phyloP scores from a whole-genome alignment of 2,329 filamentous ascomycete species.

The Clonostachys chloroleuca region DNA sequence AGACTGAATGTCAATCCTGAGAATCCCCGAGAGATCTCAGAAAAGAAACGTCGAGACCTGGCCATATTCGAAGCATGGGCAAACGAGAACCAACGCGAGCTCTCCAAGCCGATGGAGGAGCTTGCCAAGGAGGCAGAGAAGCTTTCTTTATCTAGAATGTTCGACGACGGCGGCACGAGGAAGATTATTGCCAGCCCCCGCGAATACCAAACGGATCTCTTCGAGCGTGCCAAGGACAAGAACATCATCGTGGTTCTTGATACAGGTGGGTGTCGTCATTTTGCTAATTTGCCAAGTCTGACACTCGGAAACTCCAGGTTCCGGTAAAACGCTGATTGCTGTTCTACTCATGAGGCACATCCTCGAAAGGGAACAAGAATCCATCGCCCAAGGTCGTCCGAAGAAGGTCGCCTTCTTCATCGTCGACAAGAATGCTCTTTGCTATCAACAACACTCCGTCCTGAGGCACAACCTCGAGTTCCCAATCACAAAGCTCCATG shows the following conservation, averaged over 20 bases:
- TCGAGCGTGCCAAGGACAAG: slow-evolving; percentile 75
- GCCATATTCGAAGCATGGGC: slow-evolving; percentile 42
- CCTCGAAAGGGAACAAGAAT: slow-evolving; percentile 72
- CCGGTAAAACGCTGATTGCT: slow-evolving; percentile 95
- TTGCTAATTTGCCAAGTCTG: background rate
- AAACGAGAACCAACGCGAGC: slow-evolving; percentile 25
- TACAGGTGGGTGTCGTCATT: slow-evolving; percentile 52
- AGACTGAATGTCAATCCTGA: slow-evolving; percentile 18
- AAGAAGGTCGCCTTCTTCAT: slow-evolving; percentile 80
- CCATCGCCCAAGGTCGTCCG: slow-evolving; percentile 53
- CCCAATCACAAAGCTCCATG: slow-evolving; percentile 69
- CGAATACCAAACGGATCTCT: slow-evolving; percentile 90
- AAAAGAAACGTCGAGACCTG: slow-evolving; percentile 44
- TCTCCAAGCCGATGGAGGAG: slow-evolving; percentile 12
- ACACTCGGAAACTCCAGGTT: slow-evolving; percentile 47
- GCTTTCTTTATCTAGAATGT: slow-evolving; percentile 22
- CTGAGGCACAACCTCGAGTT: slow-evolving; percentile 78
- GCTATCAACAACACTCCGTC: slow-evolving; percentile 84
- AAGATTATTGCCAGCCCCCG: slow-evolving; percentile 72
- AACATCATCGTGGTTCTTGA: slow-evolving; percentile 94
- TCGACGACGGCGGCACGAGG: slow-evolving; percentile 28
- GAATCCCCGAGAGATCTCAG: slow-evolving; percentile 28
- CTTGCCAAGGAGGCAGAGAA: slow-evolving; percentile 15
- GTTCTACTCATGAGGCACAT: slow-evolving; percentile 75
- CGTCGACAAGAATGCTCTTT: slow-evolving; percentile 84